Evolutionary conservation across 768 basidiomycete genomes (phyloP), one percentile per base, ranked within the genome.

Genomic region (Boletus rubescentipes): DNA sequence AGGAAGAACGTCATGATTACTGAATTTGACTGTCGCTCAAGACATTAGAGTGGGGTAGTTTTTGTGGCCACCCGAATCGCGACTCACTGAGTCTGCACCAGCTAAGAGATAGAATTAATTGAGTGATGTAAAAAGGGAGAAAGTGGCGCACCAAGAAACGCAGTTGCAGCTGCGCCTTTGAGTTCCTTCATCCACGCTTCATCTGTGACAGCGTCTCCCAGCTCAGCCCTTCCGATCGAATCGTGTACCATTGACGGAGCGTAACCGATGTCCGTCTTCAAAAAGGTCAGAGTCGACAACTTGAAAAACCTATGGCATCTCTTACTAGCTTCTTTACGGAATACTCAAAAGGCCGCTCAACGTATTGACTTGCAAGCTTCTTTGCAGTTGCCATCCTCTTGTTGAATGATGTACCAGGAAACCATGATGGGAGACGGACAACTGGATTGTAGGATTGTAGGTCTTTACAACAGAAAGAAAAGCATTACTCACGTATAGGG

Each of bases 1-100:
- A 60, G 36, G 23, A 57, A 57, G 46, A 60, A 61, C 4, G 18
- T 10, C 30, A 43, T 10, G 29, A 43, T 15, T 12, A 31, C 9
- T 1, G 42, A 29, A n/a, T 43, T n/a, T 10, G 42, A 18, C 42
- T 30, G 9, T 43, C 16, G 12, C n/a, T 5, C 30, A 9, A 29
- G 26, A n/a, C 9, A 16, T 9, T 26, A 26, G 6, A 26, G 26
- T 3, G 4, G 26, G 30, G 31, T n/a, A 20, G 43, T 20, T 7
- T 9, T 14, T 5, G 18, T 5, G 5, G 43, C 11, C 12, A 10
- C 10, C 30, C 18, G 7, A 11, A 31, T 31, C n/a, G 10, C 6
- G n/a, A 43, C 42, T 4, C 16, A 18, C 42, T 11, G 30, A 18
- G 5, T 31, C 16, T 5, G 42, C 9, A 11, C 16, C 42, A 31